Percentiles rank a stretch among this genome's conserved stretches.
Conservation (phyloP, 768 basidiomycete species). For the Boletus coccyginus region DNA sequence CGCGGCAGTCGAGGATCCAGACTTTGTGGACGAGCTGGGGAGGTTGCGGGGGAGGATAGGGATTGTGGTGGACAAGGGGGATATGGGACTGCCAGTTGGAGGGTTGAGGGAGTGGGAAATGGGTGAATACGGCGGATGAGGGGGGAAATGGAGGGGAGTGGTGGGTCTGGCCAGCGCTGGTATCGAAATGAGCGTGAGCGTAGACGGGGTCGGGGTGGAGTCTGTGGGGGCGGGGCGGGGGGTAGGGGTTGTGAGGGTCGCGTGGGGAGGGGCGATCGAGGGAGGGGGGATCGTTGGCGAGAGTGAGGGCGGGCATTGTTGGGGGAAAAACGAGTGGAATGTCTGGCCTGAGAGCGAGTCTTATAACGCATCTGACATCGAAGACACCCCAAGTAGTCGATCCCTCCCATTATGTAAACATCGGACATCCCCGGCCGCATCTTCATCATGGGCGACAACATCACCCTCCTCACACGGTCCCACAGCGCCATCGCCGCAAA, state of each 20-base stretch:
- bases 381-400: conserved; percentile 28
- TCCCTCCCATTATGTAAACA: conserved; percentile 24
- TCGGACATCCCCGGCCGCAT: conserved; percentile 13
- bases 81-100: conserved; percentile 34
- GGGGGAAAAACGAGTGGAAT: conserved; percentile 13
- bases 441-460: conserved; percentile 37
- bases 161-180: conserved; percentile 11
- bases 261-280: conserved; percentile 5
- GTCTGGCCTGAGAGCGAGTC: conserved; percentile 35
- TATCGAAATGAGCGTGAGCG: conserved; percentile 26
- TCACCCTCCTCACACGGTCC: conserved; percentile 58
- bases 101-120: conserved; percentile 20
- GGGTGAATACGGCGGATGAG: conserved; percentile 27
- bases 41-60: conserved; percentile 42
- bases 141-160: conserved; percentile 10
- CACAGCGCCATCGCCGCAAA: conserved; percentile 65
- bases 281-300: conserved; percentile 4
- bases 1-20: conserved; percentile 76
- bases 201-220: conserved; percentile 7
- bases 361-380: conserved; percentile 29
- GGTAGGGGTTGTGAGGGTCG: conserved; percentile 19
- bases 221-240: conserved; percentile 18
- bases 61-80: conserved; percentile 38
- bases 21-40: conserved; percentile 61
- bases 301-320: conserved; percentile 32